These are phyloP conservation scores for Penicillium sp. DNA, from an alignment of 2,329 filamentous ascomycete genomes.

Conservation along the genomic window DNA sequence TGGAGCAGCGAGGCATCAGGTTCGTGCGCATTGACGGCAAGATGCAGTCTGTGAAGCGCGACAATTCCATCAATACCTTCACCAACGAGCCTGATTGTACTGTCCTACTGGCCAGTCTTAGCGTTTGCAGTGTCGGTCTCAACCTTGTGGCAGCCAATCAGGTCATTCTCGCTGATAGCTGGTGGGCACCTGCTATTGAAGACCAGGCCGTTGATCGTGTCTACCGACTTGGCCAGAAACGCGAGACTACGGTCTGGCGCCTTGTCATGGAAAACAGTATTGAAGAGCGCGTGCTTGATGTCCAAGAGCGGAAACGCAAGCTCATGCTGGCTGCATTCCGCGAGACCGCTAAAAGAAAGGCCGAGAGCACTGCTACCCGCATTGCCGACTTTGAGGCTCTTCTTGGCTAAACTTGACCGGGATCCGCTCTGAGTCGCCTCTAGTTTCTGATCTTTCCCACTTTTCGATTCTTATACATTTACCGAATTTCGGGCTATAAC, in stretches of 20 bases:
- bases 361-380: constrained; percentile 57
- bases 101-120: constrained; percentile 79
- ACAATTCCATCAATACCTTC: constrained; percentile 69
- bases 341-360: constrained; percentile 65
- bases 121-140: constrained; percentile 81
- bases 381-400: constrained; percentile 54
- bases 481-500: not conserved
- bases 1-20: constrained; percentile 62
- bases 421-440: not conserved
- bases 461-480: not conserved
- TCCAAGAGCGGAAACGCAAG: constrained; percentile 78
- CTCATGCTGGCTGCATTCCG: constrained; percentile 78
- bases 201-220: constrained; percentile 90
- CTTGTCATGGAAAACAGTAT: constrained; percentile 79
- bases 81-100: constrained; percentile 68
- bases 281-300: constrained; percentile 77
- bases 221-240: constrained; percentile 80
- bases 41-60: constrained; percentile 72
- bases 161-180: constrained; percentile 80
- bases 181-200: constrained; percentile 93
- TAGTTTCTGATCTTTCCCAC: not conserved
- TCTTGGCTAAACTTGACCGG: constrained; percentile 25
- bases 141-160: constrained; percentile 87
- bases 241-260: constrained; percentile 76
- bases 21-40: constrained; percentile 78